Evolutionary conservation across 805 yeast genomes (phyloP).

Genomic region (Barnettozyma sp.): DNA sequence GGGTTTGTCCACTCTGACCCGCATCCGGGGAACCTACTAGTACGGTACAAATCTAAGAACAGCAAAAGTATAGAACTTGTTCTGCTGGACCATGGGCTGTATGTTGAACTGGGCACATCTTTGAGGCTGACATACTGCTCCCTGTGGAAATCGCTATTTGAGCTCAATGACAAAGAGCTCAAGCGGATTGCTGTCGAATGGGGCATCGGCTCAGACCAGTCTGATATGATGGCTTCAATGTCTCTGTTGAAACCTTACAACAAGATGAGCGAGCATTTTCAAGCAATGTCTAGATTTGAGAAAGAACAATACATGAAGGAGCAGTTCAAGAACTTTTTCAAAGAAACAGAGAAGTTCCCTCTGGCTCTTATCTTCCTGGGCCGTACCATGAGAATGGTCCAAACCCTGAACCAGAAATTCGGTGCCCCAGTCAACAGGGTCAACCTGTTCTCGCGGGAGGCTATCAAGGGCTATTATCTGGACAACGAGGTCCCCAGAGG

Average conservation of each 20-base stretch:
- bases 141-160: conserved; percentile 59
- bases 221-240: conserved; percentile 54
- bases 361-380: conserved; percentile 57
- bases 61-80: conserved; percentile 46
- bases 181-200: conserved; percentile 44
- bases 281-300: conserved; percentile 32
- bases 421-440: conserved; percentile 74
- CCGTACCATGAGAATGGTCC: conserved; percentile 69
- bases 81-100: conserved; percentile 69
- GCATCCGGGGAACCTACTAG: conserved; percentile 73
- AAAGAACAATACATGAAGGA: conserved; percentile 37
- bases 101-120: conserved; percentile 43
- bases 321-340: conserved; percentile 47
- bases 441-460: conserved; percentile 53
- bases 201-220: conserved; percentile 58
- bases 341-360: conserved; percentile 63
- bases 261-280: conserved; percentile 23
- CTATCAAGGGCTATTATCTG: conserved; percentile 29
- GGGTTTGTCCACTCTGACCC: conserved; percentile 68
- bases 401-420: conserved; percentile 54
- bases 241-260: conserved; percentile 43
- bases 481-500: conserved; percentile 6
- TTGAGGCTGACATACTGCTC: conserved; percentile 51
- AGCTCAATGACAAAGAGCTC: conserved; percentile 42
- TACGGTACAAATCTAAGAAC: conserved; percentile 33